Base-by-base conservation (phyloP, 164 flowering plant genomes). In the Houttuynia cordata region DNA sequence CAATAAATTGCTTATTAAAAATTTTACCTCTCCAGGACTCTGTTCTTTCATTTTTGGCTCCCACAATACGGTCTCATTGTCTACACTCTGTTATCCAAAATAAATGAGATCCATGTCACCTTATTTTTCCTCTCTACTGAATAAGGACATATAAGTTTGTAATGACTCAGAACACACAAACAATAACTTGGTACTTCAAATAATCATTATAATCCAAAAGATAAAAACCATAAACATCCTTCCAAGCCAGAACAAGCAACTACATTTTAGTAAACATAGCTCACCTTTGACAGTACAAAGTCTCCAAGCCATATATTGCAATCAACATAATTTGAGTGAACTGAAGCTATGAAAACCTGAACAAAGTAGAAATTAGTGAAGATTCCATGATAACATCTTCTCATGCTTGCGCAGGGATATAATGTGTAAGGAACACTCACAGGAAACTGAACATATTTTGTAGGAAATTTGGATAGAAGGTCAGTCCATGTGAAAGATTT, bases 261-360 rank as follows among this genome's bases (percentile, higher is more conserved):
- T 45, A 14, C 49, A 45, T 45, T 45, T 12, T 12, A 17, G n/a
- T 2, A 45, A 45, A 17, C 2, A 12, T 17, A 45, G 49, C 17
- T 69, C 61, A 90, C 99, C 99, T 93, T 93, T 61, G 99, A 93
- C 21, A 93, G 75, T 19, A 93, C 70, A 63, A 90, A 93, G 75
- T 93, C 97, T 63, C 99, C 99, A 64, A 93, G 87, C 99, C 99
- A 93, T 66, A 97, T 77, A 71, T 76, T 90, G 74, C 99, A 93
- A 74, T 93, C 99, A 64, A 93, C 95, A 73, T 93, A 93, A 67
- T 93, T 93, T 51, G 97, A 75, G 76, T 93, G 99, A 61, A 93
- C 75, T 20, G 94, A 74, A 52, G 99, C 97, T 45, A 82, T 78
- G 74, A 90, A 85, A 21, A 85, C 81, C 99, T 93, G 81, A 71